A percentile compares a stretch with the other conserved stretches of the same genome.
Evolutionary conservation across 139 green algal species (phyloP).

Genomic region (Edaphochlamys debaryana): DNA sequence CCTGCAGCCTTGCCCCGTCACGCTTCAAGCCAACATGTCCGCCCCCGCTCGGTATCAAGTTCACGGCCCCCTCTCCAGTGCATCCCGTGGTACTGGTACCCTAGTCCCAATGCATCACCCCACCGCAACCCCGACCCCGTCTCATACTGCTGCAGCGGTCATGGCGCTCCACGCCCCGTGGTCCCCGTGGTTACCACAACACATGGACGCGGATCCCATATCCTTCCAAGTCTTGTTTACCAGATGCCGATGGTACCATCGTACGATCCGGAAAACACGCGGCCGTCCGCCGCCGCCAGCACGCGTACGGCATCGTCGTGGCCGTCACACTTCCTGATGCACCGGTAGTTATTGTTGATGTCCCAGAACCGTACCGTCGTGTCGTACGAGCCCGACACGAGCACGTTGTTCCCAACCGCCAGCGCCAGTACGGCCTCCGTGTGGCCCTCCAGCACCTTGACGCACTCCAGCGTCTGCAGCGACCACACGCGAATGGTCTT

Average conservation of each 20-base stretch:
- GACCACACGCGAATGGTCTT: conserved; percentile 93
- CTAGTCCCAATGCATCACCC: too few relatives aligned
- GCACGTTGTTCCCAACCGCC: conserved; percentile 69
- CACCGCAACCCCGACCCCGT: too few relatives aligned
- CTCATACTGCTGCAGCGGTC: too few relatives aligned
- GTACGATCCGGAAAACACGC: conserved; percentile 91
- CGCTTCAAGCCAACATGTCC: too few relatives aligned
- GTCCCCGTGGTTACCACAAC: too few relatives aligned
- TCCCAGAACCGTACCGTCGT: conserved; percentile 92
- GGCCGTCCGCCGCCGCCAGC: conserved; percentile 73
- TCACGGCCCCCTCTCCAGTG: too few relatives aligned
- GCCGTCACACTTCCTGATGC: conserved; percentile 87
- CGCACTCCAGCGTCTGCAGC: conserved; percentile 74
- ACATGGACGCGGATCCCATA: too few relatives aligned
- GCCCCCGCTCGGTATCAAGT: too few relatives aligned
- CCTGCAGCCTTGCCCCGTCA: too few relatives aligned
- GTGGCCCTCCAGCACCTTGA: conserved; percentile 89
- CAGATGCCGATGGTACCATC: conserved; percentile 93
- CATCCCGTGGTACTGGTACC: too few relatives aligned
- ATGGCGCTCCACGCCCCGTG: too few relatives aligned
- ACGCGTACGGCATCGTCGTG: conserved; percentile 94
- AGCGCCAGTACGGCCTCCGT: conserved; percentile 93
- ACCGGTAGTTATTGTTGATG: conserved; percentile 79
- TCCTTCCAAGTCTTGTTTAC: too few relatives aligned
- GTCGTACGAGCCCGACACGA: conserved; percentile 88